Evolutionary conservation across 441 rosid genomes (phyloP).

Genomic region (Pelargonium citronellum): DNA sequence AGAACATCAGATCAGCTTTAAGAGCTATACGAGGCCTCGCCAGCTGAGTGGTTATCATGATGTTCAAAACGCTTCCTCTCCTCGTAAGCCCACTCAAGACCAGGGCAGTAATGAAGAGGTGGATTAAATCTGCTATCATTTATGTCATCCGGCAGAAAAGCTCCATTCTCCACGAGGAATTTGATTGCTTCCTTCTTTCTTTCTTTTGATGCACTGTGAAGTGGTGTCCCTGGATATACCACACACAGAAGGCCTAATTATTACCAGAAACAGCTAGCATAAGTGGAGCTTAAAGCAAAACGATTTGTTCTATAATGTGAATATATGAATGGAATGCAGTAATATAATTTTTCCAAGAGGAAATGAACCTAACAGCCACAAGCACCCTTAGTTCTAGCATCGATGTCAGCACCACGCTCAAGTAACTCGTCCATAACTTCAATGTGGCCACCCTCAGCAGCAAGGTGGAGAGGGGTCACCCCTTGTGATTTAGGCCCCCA

Average conservation of each 20-base stretch:
- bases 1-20: conserved; percentile 31
- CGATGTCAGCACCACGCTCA: conserved; percentile 81
- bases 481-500: conserved; percentile 86
- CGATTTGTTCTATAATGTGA: background rate
- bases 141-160: conserved; percentile 75
- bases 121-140: conserved; percentile 77
- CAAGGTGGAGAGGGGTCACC: conserved; percentile 83
- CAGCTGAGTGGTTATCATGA: conserved; percentile 29
- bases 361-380: conserved; percentile 61
- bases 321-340: background rate
- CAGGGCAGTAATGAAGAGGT: conserved; percentile 78
- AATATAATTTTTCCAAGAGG: background rate
- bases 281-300: background rate
- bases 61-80: conserved; percentile 55
- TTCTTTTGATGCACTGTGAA: conserved; percentile 76
- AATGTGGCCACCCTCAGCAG: conserved; percentile 82
- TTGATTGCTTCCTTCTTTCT: conserved; percentile 72
- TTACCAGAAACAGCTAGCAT: background rate
- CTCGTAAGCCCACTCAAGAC: conserved; percentile 92
- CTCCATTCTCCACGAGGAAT: conserved; percentile 72
- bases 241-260: background rate
- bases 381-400: conserved; percentile 81
- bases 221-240: conserved; percentile 72
- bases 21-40: conserved; percentile 51
- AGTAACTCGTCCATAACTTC: conserved; percentile 81